Evolutionary conservation across 1,284 basidiomycete species (phyloP).

Genomic region (Pseudozyma tsukubaensis): DNA sequence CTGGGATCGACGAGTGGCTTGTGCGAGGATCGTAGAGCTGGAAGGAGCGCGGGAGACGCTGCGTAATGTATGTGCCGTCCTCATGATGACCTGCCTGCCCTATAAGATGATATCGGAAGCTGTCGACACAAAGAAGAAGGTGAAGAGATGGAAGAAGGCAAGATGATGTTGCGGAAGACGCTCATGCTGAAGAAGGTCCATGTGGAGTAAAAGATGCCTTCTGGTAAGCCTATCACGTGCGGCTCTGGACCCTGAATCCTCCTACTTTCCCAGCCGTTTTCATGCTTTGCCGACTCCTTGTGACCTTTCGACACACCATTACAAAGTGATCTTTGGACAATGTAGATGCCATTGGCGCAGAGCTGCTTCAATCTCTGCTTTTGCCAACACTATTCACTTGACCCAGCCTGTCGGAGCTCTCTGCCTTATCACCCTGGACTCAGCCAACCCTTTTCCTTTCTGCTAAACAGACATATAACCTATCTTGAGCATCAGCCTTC

Average conservation of each 20-base stretch:
- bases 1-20: neutral
- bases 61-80: neutral
- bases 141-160: neutral
- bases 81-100: neutral
- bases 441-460: too few species aligned
- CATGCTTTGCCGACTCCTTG: neutral
- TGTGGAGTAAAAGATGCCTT: conserved; percentile 14
- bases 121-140: neutral
- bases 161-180: neutral
- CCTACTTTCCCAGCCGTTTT: neutral
- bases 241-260: conserved; percentile 7
- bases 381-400: too few species aligned
- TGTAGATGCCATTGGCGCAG: too few species aligned
- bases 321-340: too few species aligned
- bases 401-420: too few species aligned
- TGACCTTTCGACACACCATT: neutral
- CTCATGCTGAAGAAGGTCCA: neutral
- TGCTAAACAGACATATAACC: too few species aligned
- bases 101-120: neutral
- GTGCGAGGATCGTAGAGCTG: neutral
- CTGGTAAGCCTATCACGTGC: conserved; percentile 28
- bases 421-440: too few species aligned
- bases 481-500: too few species aligned
- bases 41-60: neutral
- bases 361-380: too few species aligned